A percentile compares a stretch with the other conserved stretches of the same genome.
phyloP scores from a whole-genome alignment of 2,329 filamentous ascomycete genomes.

The Phoma herbarum region DNA sequence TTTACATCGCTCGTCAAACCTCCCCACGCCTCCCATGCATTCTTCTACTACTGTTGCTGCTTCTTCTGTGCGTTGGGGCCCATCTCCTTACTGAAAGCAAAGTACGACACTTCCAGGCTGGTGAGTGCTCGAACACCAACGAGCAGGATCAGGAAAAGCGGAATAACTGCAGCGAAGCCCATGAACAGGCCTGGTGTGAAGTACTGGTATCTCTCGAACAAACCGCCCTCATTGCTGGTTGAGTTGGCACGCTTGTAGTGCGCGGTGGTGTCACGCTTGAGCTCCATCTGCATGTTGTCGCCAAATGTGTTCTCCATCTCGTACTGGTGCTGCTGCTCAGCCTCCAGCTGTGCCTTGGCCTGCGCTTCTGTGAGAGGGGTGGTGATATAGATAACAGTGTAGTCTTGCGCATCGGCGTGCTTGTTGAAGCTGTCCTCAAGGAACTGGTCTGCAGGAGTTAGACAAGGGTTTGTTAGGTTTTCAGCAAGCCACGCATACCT shows the following conservation, averaged over 20 bases:
- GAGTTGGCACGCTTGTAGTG: constrained; percentile 38
- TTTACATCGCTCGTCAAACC: constrained; percentile 14
- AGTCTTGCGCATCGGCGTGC: constrained; percentile 60
- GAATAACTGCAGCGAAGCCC: constrained; percentile 73
- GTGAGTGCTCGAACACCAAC: constrained; percentile 79
- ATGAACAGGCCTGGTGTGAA: constrained; percentile 93
- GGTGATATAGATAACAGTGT: constrained; percentile 80
- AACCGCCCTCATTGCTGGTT: constrained; percentile 39
- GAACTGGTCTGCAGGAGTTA: constrained; percentile 32
- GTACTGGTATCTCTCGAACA: constrained; percentile 96
- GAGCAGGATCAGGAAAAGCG: constrained; percentile 80
- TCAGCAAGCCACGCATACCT: constrained; percentile 26
- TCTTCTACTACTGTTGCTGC: constrained; percentile 55
- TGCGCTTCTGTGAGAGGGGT: constrained; percentile 58
- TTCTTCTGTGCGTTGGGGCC: constrained; percentile 89
- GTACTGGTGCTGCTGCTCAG: constrained; percentile 58
- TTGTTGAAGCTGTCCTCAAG: constrained; percentile 41
- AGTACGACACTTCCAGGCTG: constrained; percentile 89
- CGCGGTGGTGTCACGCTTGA: constrained; percentile 70
- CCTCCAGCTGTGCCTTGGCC: constrained; percentile 33
- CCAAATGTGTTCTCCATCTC: constrained; percentile 70
- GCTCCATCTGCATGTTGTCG: constrained; percentile 71
- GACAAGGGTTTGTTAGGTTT: background rate
- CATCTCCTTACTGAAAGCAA: constrained; percentile 96
- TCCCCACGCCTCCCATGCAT: background rate